Conservation (phyloP, 2,329 filamentous ascomycete species). For the Alternaria postmessia region DNA sequence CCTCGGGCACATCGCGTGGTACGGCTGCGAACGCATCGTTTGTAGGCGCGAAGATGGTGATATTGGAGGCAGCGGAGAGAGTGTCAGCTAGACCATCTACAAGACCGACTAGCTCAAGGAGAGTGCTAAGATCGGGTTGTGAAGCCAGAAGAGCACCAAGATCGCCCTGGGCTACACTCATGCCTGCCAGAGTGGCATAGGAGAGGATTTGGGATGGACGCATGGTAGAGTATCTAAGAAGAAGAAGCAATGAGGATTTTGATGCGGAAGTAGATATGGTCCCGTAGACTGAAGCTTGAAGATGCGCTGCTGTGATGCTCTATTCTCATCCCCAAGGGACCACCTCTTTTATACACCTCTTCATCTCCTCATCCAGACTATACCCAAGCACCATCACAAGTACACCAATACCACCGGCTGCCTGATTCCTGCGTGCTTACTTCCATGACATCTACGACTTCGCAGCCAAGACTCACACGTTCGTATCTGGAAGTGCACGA, state of each 20-base stretch:
- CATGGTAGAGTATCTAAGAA: conserved; percentile 21
- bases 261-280: neutral
- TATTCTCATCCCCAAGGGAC: neutral
- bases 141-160: conserved; percentile 43
- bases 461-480: conserved; percentile 3
- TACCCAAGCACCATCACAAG: neutral
- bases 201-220: conserved; percentile 27
- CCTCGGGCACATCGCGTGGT: conserved; percentile 35
- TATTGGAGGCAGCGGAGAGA: conserved; percentile 55
- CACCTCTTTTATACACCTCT: neutral
- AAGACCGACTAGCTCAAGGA: conserved; percentile 47
- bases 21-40: conserved; percentile 58
- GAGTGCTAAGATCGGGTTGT: conserved; percentile 43
- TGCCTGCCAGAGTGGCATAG: conserved; percentile 27
- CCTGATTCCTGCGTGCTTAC: neutral
- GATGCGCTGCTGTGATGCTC: conserved; percentile 1
- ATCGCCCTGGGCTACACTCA: conserved; percentile 38
- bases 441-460: conserved; percentile 16
- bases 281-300: neutral
- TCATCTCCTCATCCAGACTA: neutral
- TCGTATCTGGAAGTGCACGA: neutral
- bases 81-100: conserved; percentile 50
- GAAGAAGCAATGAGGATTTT: neutral
- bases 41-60: conserved; percentile 65
- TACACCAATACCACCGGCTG: neutral